Base-by-base conservation (phyloP, 441 rosid genomes). In the Dalechampia spathulata region DNA sequence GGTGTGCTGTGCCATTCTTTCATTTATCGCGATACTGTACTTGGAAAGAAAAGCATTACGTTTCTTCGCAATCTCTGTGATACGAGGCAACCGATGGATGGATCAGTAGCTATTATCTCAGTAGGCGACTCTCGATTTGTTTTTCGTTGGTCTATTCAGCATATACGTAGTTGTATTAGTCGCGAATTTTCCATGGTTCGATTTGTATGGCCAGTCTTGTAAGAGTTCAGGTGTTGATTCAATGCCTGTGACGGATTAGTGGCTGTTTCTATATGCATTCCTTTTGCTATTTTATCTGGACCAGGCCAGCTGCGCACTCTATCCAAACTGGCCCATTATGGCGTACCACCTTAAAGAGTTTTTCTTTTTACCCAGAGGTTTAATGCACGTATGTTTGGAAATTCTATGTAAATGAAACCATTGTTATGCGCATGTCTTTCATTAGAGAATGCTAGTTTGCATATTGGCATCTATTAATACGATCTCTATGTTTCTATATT, bases 1-100 rank as follows among this genome's bases (percentile, higher is more conserved):
- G n/a, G n/a, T n/a, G n/a, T n/a, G 22, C 34, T 19, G 30, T 41
- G 58, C 60, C 52, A 74, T 74, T 77, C 64, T 59, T 73, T 63
- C 70, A 66, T 57, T 62, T 75, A 39, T 41, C 65, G 36, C 56
- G 13, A n/a, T n/a, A n/a, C n/a, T 36, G 28, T 20, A 23, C 12
- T 51, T 27, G 64, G 43, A 10, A 15, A 43, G 27, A 19, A 34
- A 36, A 25, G 43, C 55, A 26, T 48, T 10, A 13, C 16, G 15
- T 6, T n/a, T 6, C 6, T 26, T 52, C 39, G 47, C 53, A 41
- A 51, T 54, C 50, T 19, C 4, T 49, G 17, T 30, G 55, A 49
- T 52, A 25, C 16, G 25, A 41, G 52, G 37, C 47, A 52, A 52
- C 34, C 38, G 32, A 45, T 17, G 25, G 6, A 49, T 14, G 12